Conservation (phyloP, 2,329 filamentous ascomycete species). For the Aspergillus sp. region DNA sequence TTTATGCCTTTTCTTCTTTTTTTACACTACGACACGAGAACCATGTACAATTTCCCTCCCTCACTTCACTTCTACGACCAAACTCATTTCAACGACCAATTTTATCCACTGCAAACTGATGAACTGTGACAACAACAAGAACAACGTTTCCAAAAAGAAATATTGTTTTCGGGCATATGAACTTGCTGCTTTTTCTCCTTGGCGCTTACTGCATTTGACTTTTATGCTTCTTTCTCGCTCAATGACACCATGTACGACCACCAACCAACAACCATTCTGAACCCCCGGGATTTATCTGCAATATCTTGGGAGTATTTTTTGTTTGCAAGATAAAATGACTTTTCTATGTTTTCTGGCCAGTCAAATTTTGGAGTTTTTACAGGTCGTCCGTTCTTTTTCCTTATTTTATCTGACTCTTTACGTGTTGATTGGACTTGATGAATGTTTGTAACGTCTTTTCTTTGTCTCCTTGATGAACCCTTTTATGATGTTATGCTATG, state of each 20-base stretch:
- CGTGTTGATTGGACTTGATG: not conserved
- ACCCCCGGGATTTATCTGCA: conserved; percentile 18
- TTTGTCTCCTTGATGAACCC: not conserved
- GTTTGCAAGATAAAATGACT: conserved; percentile 3
- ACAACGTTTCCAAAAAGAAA: not conserved
- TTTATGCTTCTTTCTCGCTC: conserved; percentile 10
- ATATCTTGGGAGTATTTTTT: conserved; percentile 10
- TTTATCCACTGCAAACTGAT: conserved; percentile 12
- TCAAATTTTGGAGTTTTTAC: conserved; percentile 21
- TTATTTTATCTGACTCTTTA: not conserved
- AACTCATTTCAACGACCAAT: conserved; percentile 13
- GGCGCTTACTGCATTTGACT: conserved; percentile 7
- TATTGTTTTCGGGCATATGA: conserved; percentile 13
- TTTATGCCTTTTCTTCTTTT: not conserved
- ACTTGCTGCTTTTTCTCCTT: conserved; percentile 8
- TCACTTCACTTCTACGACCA: conserved; percentile 12
- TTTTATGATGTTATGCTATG: not conserved
- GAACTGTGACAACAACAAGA: not conserved
- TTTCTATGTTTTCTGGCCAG: conserved; percentile 6
- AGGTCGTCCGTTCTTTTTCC: conserved; percentile 20
- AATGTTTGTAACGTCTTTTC: not conserved
- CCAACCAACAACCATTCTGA: not conserved
- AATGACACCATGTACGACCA: conserved; percentile 21
- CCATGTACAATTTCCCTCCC: conserved; percentile 23
- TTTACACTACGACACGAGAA: conserved; percentile 21